A percentile compares a stretch with the other conserved stretches of the same genome.
Evolutionary conservation across 768 basidiomycete genomes (phyloP).

Genomic region (Clitopilus hobsonii): DNA sequence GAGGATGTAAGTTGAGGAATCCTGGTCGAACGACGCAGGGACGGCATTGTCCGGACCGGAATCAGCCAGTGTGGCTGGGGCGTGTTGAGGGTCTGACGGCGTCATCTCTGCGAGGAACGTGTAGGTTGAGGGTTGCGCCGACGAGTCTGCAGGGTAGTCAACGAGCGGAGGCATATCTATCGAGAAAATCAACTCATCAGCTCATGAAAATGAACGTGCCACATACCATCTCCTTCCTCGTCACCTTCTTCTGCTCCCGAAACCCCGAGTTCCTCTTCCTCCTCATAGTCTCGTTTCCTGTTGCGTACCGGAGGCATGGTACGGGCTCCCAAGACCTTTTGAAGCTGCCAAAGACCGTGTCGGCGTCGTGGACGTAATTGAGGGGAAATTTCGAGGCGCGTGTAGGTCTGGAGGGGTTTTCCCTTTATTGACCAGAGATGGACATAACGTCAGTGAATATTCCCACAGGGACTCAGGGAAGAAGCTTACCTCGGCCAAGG

Average conservation of each 20-base stretch:
- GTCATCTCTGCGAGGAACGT: conserved; percentile 61
- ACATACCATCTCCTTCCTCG: conserved; percentile 18
- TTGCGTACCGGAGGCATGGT: background rate
- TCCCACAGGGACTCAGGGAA: conserved; percentile 1
- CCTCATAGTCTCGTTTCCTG: background rate
- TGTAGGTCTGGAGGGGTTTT: background rate
- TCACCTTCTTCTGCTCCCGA: background rate
- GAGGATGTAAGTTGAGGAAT: conserved; percentile 17
- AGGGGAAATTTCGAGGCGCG: background rate
- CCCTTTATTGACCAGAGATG: conserved; percentile 1
- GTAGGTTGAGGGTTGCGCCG: conserved; percentile 47
- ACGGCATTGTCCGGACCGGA: conserved; percentile 1
- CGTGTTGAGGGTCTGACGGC: conserved; percentile 21
- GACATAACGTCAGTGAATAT: background rate
- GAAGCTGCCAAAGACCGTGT: too few species aligned
- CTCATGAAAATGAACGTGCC: conserved; percentile 15
- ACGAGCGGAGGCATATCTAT: conserved; percentile 50
- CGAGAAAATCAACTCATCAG: conserved; percentile 9
- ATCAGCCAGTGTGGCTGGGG: conserved; percentile 14
- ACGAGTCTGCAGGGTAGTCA: conserved; percentile 52
- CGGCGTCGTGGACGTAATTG: background rate
- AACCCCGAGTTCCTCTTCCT: background rate
- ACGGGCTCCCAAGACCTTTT: background rate
- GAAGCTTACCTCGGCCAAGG: background rate
- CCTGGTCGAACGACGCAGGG: conserved; percentile 11